Percentiles rank a stretch among this genome's conserved stretches.
These are phyloP conservation scores for Populus tremula DNA, from an alignment of 345 rosid species.

Conservation along the genomic window DNA sequence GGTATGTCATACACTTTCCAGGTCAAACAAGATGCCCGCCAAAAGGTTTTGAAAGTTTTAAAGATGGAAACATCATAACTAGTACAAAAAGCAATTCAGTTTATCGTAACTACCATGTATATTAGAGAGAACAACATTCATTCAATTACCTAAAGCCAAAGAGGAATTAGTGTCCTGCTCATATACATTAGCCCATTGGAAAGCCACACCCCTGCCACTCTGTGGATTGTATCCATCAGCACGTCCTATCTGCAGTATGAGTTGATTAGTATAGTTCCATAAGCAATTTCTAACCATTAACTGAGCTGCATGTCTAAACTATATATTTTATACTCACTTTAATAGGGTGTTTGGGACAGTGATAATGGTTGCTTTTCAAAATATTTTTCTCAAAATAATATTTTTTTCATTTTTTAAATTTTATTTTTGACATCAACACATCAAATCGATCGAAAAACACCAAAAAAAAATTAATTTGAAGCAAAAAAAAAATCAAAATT, in stretches of 20 bases:
- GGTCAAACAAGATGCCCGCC: background rate
- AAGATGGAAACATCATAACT: background rate
- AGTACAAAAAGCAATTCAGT: background rate
- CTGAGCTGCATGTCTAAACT: background rate
- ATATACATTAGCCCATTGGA: slow-evolving; percentile 69
- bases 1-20: background rate
- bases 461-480: no score
- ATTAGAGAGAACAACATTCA: background rate
- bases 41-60: background rate
- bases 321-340: background rate
- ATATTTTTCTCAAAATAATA: no score
- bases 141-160: slow-evolving; percentile 36
- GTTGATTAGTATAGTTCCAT: background rate
- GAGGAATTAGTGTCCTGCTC: slow-evolving; percentile 39
- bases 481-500: background rate
- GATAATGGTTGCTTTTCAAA: no score
- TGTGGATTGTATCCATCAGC: slow-evolving; percentile 62
- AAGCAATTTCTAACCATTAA: background rate
- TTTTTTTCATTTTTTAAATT: no score
- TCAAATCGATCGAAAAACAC: no score
- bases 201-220: slow-evolving; percentile 43
- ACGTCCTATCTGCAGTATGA: slow-evolving; percentile 57
- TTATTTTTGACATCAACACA: no score
- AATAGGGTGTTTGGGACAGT: no score
- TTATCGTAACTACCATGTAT: background rate